Base-by-base conservation (phyloP, 1,284 basidiomycete species). In the Ustilago lituana region DNA sequence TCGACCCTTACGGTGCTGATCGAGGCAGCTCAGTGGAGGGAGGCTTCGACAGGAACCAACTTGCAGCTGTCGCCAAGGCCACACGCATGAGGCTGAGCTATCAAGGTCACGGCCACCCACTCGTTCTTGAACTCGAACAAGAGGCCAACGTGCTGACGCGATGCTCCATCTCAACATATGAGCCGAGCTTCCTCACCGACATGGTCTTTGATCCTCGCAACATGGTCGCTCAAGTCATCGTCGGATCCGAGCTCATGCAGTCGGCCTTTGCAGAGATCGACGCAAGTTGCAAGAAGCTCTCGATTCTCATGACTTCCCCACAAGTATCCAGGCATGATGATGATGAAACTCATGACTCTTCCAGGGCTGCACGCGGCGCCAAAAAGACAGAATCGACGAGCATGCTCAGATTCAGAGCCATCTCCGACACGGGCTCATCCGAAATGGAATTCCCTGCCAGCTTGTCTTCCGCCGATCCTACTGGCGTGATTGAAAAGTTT, bases 71-170 rank as follows among this genome's bases (percentile, higher is more conserved):
- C 6, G 12, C 38, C 17, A 70, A 61, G 36, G 53, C 68, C 45
- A 95, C 93, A 5, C 88, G 90, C 17, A 90, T 95, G 90, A 86
- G 91, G 65, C 87, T 98, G 86, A 88, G 87, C 14, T 97, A 94
- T 84, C 84, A 84, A 29, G 93, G 92, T 0, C 80, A 86, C 31
- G 94, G 94, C 8, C 86, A 90, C 79, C 92, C 93, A 1, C 84
- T 97, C 62, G 88, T 97, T 33, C 83, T 93, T 17, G 49, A 68
- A 45, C 48, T 31, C 66, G 95, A 93, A 48, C 88, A 91, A 22
- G 93, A 95, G 80, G 91, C 93, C 61, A 93, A 92, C 1, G 93
- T 93, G 0, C 92, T 89, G 0, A 94, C 94, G 7, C 90, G 87
- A 15, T 96, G 93, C 82, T 90, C 94, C 80, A 88, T 98, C 56